A percentile compares a stretch with the other conserved stretches of the same genome.
Conservation (phyloP, 2,329 filamentous ascomycete species). For the Coniella vitis region DNA sequence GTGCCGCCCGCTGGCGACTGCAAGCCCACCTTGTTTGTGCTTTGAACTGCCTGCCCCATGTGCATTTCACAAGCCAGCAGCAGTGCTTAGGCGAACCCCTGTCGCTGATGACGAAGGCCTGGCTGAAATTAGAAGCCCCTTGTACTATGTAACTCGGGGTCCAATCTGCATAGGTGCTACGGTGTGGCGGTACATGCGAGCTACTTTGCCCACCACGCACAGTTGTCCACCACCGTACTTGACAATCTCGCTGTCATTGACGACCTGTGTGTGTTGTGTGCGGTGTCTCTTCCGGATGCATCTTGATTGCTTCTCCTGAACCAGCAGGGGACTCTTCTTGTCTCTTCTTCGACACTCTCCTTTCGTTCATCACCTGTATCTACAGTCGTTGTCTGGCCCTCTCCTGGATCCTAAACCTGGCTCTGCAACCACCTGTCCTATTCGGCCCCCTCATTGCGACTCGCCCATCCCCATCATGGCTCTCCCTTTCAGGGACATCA, state of each 20-base stretch:
- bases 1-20: not conserved
- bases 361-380: not conserved
- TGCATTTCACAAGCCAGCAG: not conserved
- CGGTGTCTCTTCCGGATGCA: too few relatives aligned
- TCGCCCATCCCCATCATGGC: conserved; percentile 24
- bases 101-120: conserved; percentile 12
- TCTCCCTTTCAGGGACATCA: conserved; percentile 89
- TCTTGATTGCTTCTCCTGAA: too few relatives aligned
- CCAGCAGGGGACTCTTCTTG: too few relatives aligned
- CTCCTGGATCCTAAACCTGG: not conserved
- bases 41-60: too few relatives aligned
- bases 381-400: not conserved
- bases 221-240: not conserved
- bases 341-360: too few relatives aligned
- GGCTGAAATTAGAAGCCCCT: conserved; percentile 15
- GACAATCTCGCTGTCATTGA: not conserved
- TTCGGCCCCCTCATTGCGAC: conserved; percentile 1
- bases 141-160: conserved; percentile 5
- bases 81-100: not conserved
- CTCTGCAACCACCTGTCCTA: not conserved
- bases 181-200: conserved; percentile 1
- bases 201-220: not conserved
- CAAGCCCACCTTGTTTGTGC: too few relatives aligned
- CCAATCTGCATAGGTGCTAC: not conserved
- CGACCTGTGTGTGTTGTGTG: too few relatives aligned